These are phyloP conservation scores for Kregervanrija delftensis DNA, from an alignment of 805 yeast genomes.

Conservation along the genomic window DNA sequence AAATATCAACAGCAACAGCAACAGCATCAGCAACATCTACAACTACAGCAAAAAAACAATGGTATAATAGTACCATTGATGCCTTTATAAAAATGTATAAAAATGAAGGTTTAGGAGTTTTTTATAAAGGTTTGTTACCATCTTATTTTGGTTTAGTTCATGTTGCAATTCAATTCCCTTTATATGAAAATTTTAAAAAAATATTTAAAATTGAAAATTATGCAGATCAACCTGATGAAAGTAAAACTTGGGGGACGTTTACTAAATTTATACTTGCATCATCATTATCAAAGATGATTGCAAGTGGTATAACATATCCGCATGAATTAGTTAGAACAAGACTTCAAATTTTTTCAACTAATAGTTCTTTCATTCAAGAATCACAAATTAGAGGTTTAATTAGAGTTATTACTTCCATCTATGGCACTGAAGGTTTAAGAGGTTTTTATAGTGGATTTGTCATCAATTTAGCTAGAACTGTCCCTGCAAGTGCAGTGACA, in stretches of 20 bases:
- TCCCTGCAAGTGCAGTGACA: conserved; percentile 95
- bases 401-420: conserved; percentile 34
- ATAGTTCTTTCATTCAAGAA: conserved; percentile 15
- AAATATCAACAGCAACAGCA: conserved; percentile 13
- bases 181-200: conserved; percentile 73
- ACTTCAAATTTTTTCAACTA: conserved; percentile 52
- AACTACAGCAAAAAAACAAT: conserved; percentile 14
- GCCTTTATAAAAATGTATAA: conserved; percentile 75
- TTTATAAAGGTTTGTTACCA: conserved; percentile 86
- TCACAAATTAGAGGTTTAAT: conserved; percentile 18
- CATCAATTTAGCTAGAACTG: conserved; percentile 81
- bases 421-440: conserved; percentile 59
- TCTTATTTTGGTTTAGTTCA: conserved; percentile 86
- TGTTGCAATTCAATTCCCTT: conserved; percentile 94
- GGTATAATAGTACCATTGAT: conserved; percentile 73
- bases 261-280: conserved; percentile 57
- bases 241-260: conserved; percentile 17
- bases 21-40: conserved; percentile 9
- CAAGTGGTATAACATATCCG: conserved; percentile 85
- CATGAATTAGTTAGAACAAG: conserved; percentile 93
- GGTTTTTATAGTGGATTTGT: conserved; percentile 90
- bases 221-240: conserved; percentile 6
- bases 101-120: conserved; percentile 73
- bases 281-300: conserved; percentile 77
- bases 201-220: conserved; percentile 28